These are phyloP conservation scores for Phytophthora cryptogea DNA, from an alignment of 352 stramenopile genomes.

Conservation along the genomic window DNA sequence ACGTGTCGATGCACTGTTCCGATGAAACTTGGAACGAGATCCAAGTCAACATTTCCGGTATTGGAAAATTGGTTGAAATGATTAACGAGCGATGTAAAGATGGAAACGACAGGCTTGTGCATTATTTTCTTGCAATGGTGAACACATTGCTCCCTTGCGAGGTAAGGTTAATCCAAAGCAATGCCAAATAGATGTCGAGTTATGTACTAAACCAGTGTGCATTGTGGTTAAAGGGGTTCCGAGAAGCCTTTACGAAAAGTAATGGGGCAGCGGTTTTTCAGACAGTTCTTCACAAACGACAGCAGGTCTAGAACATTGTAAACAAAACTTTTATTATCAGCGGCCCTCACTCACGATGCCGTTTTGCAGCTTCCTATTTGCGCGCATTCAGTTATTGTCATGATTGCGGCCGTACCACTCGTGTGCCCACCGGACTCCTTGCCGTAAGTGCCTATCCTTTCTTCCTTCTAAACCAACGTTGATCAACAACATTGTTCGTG, in stretches of 20 bases:
- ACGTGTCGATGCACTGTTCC: conserved; percentile 23
- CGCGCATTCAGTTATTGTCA: conserved; percentile 8
- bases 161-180: conserved; percentile 3
- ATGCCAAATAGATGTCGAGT: neutral
- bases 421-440: conserved; percentile 3
- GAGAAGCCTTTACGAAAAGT: conserved; percentile 8
- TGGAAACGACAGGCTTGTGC: conserved; percentile 17
- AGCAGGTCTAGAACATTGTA: conserved; percentile 8
- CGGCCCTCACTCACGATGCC: conserved; percentile 1
- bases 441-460: conserved; percentile 11
- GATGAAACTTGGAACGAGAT: conserved; percentile 27
- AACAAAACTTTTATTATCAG: neutral
- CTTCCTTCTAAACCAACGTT: neutral
- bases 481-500: conserved; percentile 1
- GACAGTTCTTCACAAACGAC: conserved; percentile 14
- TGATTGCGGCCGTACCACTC: conserved; percentile 3
- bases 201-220: neutral
- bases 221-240: conserved; percentile 8
- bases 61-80: conserved; percentile 22
- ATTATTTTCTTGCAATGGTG: conserved; percentile 23
- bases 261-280: conserved; percentile 7
- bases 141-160: conserved; percentile 19
- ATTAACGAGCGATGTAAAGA: conserved; percentile 12
- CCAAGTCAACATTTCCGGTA: conserved; percentile 5
- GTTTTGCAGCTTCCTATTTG: conserved; percentile 16